Base-by-base conservation (phyloP, 768 basidiomycete genomes). In the Trichaptum fuscoviolaceum region DNA sequence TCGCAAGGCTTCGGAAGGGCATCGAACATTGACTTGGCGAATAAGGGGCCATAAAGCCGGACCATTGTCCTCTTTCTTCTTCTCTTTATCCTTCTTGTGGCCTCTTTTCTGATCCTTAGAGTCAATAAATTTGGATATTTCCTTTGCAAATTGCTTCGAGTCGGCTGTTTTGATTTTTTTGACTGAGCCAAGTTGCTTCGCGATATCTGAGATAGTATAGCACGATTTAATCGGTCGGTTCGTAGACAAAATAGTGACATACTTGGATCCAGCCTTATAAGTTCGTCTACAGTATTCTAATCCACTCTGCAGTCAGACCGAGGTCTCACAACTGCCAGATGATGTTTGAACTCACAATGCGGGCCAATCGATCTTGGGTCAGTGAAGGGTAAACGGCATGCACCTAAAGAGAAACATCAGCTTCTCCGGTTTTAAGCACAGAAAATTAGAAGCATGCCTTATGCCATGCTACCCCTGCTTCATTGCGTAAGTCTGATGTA, bases 41-140 rank as follows among this genome's bases (percentile, higher is more conserved):
- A 89, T 87, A 61, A 88, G 79, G 4, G 86, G 87, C 87, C 87
- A 88, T 7, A 84, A 75, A 9, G 85, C 85, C 10, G 84, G 79
- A 0, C 70, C 74, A 67, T 81, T 74, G 63, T 73, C 70, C 20
- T 69, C 68, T 25, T 70, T 69, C 42, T 67, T 66, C 58, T 77
- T 76, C 64, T 77, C 73, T 63, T 77, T 77, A 67, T 82, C 80
- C 66, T 83, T 81, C 68, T 83, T 80, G 63, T 73, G 69, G 12
- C 83, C 79, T 64, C 83, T 84, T 67, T 83, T 84, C 68, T 77
- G 75, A 66, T 89, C 85, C 71, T 87, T 87, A 0, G 85, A 87
- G 70, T 87, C 86, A 63, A 88, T 86, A 68, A 87, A 89, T 68
- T 84, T 85, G n/a, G 75, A 80, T 52, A 89, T 86, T 70, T 85